Evolutionary conservation across 1,284 basidiomycete genomes (phyloP).

Genomic region (Fomitopsis schrenkii): DNA sequence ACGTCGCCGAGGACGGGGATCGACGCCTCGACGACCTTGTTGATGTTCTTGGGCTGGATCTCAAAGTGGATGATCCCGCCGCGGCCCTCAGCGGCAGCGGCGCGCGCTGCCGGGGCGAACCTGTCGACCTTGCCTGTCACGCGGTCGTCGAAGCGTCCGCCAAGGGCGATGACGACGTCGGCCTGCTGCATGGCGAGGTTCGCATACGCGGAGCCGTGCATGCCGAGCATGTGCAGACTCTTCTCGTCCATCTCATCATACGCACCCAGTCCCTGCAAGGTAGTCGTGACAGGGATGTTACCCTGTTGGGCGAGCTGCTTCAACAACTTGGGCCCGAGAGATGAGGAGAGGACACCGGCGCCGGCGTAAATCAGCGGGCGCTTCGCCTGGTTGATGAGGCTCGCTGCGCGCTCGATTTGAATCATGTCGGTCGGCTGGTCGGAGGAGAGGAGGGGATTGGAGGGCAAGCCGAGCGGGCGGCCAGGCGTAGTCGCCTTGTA

Average conservation of each 20-base stretch:
- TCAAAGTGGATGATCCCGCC: conserved; percentile 99
- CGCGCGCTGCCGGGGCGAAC: conserved; percentile 89
- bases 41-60: conserved; percentile 98
- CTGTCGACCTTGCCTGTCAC: conserved; percentile 90
- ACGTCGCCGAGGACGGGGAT: conserved; percentile 96
- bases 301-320: conserved; percentile 79
- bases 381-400: conserved; percentile 89
- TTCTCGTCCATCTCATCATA: conserved; percentile 90
- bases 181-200: conserved; percentile 98
- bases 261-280: conserved; percentile 91
- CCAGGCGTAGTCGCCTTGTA: conserved; percentile 89
- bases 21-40: conserved; percentile 96
- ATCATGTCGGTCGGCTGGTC: conserved; percentile 57
- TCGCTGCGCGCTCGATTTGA: conserved; percentile 80
- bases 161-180: conserved; percentile 96
- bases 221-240: conserved; percentile 96
- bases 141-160: conserved; percentile 96
- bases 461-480: conserved; percentile 71
- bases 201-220: conserved; percentile 98
- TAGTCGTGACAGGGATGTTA: conserved; percentile 97
- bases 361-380: conserved; percentile 94
- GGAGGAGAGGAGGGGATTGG: conserved; percentile 61
- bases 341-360: conserved; percentile 83
- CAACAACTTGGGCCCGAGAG: conserved; percentile 82
- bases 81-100: conserved; percentile 80